Conservation (phyloP, 2,329 filamentous ascomycete species). For the Onygenales sp. region DNA sequence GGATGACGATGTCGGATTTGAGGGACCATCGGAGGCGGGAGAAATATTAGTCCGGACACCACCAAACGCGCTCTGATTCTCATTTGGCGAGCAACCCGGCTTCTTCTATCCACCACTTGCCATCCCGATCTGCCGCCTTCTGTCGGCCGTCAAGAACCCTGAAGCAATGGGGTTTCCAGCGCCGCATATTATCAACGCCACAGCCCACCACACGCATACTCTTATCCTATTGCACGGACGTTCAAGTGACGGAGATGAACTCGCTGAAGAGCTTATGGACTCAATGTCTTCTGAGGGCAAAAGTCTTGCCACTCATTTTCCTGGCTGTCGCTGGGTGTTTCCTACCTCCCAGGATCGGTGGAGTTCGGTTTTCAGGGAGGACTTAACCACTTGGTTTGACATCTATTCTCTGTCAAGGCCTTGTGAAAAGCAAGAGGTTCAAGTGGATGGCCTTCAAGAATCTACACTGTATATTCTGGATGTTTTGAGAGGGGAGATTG, state of each 20-base stretch:
- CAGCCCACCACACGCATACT: slow-evolving; percentile 2
- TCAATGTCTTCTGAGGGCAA: slow-evolving; percentile 22
- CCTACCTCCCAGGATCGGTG: slow-evolving; percentile 32
- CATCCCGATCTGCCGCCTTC: too few relatives aligned
- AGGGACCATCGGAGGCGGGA: too few relatives aligned
- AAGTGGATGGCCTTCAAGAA: slow-evolving; percentile 30
- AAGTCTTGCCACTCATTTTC: slow-evolving; percentile 22
- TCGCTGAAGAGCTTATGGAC: slow-evolving; percentile 39
- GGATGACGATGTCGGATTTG: too few relatives aligned
- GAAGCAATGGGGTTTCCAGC: too few relatives aligned
- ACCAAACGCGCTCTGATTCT: too few relatives aligned
- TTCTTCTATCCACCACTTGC: too few relatives aligned
- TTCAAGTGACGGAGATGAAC: slow-evolving; percentile 39
- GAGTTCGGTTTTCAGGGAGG: slow-evolving; percentile 36
- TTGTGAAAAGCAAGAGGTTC: slow-evolving; percentile 26
- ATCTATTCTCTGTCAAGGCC: slow-evolving; percentile 32
- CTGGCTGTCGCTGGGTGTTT: slow-evolving; percentile 37
- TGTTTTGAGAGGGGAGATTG: slow-evolving; percentile 30
- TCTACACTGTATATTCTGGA: slow-evolving; percentile 26
- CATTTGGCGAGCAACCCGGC: too few relatives aligned
- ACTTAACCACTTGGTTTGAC: slow-evolving; percentile 44
- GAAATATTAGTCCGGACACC: too few relatives aligned
- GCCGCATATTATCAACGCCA: too few relatives aligned
- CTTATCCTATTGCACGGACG: slow-evolving; percentile 38
- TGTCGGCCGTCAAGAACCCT: too few relatives aligned